Base-by-base conservation (phyloP, 2,329 filamentous ascomycete genomes). In the Didymellaceae sp. region DNA sequence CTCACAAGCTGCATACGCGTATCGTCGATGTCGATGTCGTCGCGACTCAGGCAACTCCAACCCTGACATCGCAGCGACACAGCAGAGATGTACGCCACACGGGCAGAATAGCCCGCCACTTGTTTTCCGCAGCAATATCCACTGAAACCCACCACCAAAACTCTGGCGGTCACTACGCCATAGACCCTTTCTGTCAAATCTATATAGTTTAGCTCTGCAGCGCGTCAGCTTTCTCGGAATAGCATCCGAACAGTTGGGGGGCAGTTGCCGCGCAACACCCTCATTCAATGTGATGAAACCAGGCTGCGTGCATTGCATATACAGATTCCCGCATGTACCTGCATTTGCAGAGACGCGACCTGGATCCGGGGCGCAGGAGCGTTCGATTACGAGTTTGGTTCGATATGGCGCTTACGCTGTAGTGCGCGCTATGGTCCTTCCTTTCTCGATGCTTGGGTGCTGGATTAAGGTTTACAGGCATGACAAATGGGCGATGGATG, bases 351-450 rank as follows among this genome's bases (percentile, higher is more conserved):
- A 25, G 14, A 17, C 32, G 11, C 5, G 28, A 38, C 10, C n/a
- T 13, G 32, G 26, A 39, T 35, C 38, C 49, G 32, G 33, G 37
- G 43, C 24, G 49, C 10, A 16, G 33, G 32, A 44, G 17, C 39
- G 39, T 52, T 52, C 38, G 11, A 44, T 21, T 34, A 6, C 26
- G 17, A 44, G 33, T 52, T 44, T 35, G 43, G 49, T 44, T 47
- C 39, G 43, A 44, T 47, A 14, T 13, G 14, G 38, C 49, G 43
- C 49, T 52, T 47, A 39, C 22, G 33, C 38, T 44, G 49, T 47
- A 46, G 49, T 41, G 38, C 25, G 38, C 31, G 17, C 31, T 42
- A 20, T 37, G 34, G 38, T 21, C 47, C 35, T 45, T 33, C 47
- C 37, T 52, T 26, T 38, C 20, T 35, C 8, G 37, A 18, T 25